Evolutionary conservation across 1,139 yeast genomes (phyloP), one percentile per base, ranked within the genome.

Genomic region (Yamadazyma dushanensis): DNA sequence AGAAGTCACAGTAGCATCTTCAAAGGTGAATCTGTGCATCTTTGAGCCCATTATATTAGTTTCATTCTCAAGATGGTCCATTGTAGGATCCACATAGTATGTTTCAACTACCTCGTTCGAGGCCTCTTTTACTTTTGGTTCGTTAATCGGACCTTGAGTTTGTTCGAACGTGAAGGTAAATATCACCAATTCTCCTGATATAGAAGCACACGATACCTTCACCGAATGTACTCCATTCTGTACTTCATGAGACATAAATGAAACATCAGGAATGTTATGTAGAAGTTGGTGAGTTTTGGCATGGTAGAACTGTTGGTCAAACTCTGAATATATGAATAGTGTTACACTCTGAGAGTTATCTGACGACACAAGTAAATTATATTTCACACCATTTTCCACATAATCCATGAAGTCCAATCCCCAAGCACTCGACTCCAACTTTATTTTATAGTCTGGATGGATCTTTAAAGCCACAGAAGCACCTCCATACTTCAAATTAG

Each of bases 261-360:
- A 59, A 2, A 79, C 73, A 37, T 71, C 78, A 0, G 89, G 88
- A 10, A 83, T 67, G 48, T 83, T 82, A 47, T 79, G 83, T 8
- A 68, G 51, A 11, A 82, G 42, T 31, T 61, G 68, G 18, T 70
- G 75, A 3, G 78, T 59, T 21, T 57, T 59, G 2, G 59, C 55
- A 32, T 59, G 64, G 39, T 59, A 59, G 36, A 68, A 68, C 32
- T 53, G 39, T 8, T 47, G 42, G 36, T 61, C 69, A 2, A 13
- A 34, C 3, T 40, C 43, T 33, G 59, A 58, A 40, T 62, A 61
- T 40, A 66, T 61, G 38, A 74, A 65, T 3, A 79, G 41, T 0
- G 74, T 61, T 1, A 78, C 55, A 11, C 61, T 57, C 39, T 70
- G 76, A 2, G 78, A 66, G 51, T 83, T 83, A 46, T 81, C 88